Evolutionary conservation across 805 yeast genomes (phyloP).

Genomic region (Sugiyamaella qingdaonensis): DNA sequence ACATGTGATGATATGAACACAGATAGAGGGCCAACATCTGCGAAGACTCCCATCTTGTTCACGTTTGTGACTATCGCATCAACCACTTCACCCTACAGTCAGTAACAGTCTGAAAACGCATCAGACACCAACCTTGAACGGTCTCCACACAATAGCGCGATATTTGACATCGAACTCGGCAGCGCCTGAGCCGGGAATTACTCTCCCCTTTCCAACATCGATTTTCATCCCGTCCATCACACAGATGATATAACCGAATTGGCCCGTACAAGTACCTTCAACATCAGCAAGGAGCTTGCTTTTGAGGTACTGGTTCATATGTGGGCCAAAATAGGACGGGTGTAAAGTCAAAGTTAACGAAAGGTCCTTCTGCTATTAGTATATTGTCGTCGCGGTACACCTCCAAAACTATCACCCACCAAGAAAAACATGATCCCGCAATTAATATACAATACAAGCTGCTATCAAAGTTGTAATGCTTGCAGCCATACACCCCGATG

Average conservation of each 20-base stretch:
- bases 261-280: slow-evolving; percentile 98
- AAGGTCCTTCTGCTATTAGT: slow-evolving; percentile 59
- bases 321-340: slow-evolving; percentile 97
- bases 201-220: slow-evolving; percentile 91
- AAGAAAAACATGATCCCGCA: slow-evolving; percentile 2
- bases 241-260: slow-evolving; percentile 95
- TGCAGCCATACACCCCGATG: too few species aligned
- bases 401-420: neutral
- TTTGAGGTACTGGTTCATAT: slow-evolving; percentile 89
- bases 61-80: slow-evolving; percentile 95
- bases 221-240: slow-evolving; percentile 92
- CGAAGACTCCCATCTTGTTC: slow-evolving; percentile 92
- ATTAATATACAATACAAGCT: neutral
- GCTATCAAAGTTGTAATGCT: neutral
- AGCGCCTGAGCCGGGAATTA: slow-evolving; percentile 85
- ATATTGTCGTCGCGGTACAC: neutral
- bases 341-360: slow-evolving; percentile 89
- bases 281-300: slow-evolving; percentile 91
- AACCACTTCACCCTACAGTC: slow-evolving; percentile 79
- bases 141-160: slow-evolving; percentile 96
- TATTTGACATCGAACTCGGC: slow-evolving; percentile 96
- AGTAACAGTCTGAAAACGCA: neutral
- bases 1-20: slow-evolving; percentile 90
- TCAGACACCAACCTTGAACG: slow-evolving; percentile 57
- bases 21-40: slow-evolving; percentile 94